A percentile compares a stretch with the other conserved stretches of the same genome.
Conservation (phyloP, 257 asterid species). For the Agastache rugosa region DNA sequence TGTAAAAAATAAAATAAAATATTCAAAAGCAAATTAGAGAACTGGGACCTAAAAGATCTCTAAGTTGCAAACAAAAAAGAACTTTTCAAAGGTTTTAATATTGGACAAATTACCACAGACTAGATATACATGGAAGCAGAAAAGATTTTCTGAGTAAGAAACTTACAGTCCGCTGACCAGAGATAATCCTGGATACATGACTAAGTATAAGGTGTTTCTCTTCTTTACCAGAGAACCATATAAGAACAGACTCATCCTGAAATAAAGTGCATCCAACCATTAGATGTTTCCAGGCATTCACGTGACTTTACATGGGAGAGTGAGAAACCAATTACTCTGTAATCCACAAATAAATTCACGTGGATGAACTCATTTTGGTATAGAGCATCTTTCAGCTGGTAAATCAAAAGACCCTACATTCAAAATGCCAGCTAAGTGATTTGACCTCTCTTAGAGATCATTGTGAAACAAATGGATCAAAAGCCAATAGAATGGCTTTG, state of each 20-base stretch:
- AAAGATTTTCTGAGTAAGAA: constrained; percentile 31
- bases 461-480: constrained; percentile 10
- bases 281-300: constrained; percentile 27
- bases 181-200: constrained; percentile 89
- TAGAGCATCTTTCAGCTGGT: constrained; percentile 26
- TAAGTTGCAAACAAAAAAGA: neutral
- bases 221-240: constrained; percentile 96
- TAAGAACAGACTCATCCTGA: constrained; percentile 93
- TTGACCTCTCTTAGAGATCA: neutral
- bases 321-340: constrained; percentile 27
- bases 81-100: constrained; percentile 5
- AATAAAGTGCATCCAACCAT: constrained; percentile 34
- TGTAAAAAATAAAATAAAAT: neutral
- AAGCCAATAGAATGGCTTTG: constrained; percentile 12
- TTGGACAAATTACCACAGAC: constrained; percentile 6
- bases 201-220: constrained; percentile 90
- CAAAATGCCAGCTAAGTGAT: constrained; percentile 1
- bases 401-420: constrained; percentile 7
- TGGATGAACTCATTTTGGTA: constrained; percentile 18
- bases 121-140: constrained; percentile 23
- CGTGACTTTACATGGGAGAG: constrained; percentile 21
- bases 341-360: constrained; percentile 27
- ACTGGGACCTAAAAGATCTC: constrained; percentile 20
- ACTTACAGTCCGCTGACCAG: constrained; percentile 99
- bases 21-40: constrained; percentile 9